Evolutionary conservation across 805 yeast genomes (phyloP).

Genomic region (Ogataea nakhonphanomensis): DNA sequence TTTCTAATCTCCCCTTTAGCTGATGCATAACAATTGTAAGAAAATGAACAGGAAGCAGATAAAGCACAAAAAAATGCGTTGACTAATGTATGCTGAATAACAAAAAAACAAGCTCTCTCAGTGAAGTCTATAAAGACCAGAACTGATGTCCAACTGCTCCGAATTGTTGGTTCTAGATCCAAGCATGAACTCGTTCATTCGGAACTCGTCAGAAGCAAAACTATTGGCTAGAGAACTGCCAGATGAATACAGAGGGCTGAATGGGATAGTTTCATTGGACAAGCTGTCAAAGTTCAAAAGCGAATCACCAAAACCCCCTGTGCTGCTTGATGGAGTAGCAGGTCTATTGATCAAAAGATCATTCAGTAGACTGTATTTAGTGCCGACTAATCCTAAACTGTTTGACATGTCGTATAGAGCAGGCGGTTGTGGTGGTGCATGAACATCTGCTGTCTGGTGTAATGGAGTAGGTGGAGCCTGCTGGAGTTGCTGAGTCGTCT

Average conservation of each 20-base stretch:
- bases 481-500: not conserved
- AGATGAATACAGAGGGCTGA: constrained; percentile 21
- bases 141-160: constrained; percentile 46
- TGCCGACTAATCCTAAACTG: constrained; percentile 25
- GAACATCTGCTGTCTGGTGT: too few relatives aligned
- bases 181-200: constrained; percentile 49
- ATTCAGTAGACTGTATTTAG: constrained; percentile 20
- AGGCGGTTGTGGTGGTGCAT: not conserved
- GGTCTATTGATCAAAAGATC: constrained; percentile 16
- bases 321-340: constrained; percentile 1
- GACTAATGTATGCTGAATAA: constrained; percentile 9
- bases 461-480: not conserved
- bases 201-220: constrained; percentile 26
- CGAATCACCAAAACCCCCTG: constrained; percentile 6
- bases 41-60: constrained; percentile 10
- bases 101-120: constrained; percentile 16
- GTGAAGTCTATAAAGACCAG: constrained; percentile 41
- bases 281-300: constrained; percentile 20
- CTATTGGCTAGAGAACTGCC: constrained; percentile 15
- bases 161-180: constrained; percentile 56
- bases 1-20: constrained; percentile 5
- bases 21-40: constrained; percentile 5
- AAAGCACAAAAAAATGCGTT: constrained; percentile 10
- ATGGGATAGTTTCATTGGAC: constrained; percentile 28
- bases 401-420: constrained; percentile 19